Evolutionary conservation across 2,329 filamentous ascomycete genomes (phyloP).

Genomic region (Pseudogymnoascus sp.): DNA sequence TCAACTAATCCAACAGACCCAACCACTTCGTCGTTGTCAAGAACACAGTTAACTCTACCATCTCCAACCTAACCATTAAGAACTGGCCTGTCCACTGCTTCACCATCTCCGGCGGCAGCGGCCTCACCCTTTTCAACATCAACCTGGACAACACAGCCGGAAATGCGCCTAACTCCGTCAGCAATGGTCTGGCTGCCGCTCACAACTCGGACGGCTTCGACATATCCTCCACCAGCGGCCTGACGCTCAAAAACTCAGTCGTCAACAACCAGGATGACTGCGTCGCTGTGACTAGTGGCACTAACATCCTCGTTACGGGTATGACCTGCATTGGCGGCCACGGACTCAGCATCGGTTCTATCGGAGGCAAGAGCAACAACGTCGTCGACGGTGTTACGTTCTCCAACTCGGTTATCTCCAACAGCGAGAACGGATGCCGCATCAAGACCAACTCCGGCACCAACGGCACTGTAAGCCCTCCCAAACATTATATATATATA

Average conservation of each 20-base stretch:
- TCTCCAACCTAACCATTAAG: conserved; percentile 41
- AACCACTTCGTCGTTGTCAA: conserved; percentile 50
- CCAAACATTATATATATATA: background rate
- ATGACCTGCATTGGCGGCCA: conserved; percentile 25
- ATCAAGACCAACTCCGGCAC: conserved; percentile 47
- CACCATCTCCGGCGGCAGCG: conserved; percentile 35
- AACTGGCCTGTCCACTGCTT: conserved; percentile 48
- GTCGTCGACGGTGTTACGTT: conserved; percentile 44
- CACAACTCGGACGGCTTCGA: conserved; percentile 50
- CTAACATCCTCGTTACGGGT: conserved; percentile 24
- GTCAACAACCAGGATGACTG: conserved; percentile 54
- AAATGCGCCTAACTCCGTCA: conserved; percentile 29
- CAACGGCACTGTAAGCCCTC: conserved; percentile 39
- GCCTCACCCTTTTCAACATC: conserved; percentile 39
- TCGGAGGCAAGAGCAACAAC: conserved; percentile 49
- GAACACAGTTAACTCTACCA: conserved; percentile 40
- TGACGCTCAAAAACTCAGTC: conserved; percentile 42
- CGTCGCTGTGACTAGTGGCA: conserved; percentile 48
- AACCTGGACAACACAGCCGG: conserved; percentile 50
- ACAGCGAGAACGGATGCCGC: conserved; percentile 48
- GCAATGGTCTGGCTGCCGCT: conserved; percentile 19
- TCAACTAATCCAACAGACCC: conserved; percentile 41
- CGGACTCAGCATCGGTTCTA: conserved; percentile 49
- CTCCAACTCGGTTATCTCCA: conserved; percentile 36
- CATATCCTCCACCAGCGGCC: conserved; percentile 36